Conservation (phyloP, 2,329 filamentous ascomycete genomes). For the Paecilomyces fulvus region DNA sequence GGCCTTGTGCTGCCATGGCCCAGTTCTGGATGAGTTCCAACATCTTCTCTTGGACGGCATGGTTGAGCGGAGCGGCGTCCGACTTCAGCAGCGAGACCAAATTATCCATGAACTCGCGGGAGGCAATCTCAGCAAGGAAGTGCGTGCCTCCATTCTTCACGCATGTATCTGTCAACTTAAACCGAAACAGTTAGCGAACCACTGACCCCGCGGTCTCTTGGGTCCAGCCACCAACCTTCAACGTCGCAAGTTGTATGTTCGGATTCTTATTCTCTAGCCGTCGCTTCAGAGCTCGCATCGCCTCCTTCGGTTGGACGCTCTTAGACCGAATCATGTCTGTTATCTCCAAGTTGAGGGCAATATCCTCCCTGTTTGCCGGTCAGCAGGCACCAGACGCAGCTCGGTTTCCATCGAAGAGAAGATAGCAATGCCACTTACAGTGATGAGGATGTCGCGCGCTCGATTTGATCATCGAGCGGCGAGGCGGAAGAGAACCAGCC, state of each 20-base stretch:
- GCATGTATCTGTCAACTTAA: conserved; percentile 86
- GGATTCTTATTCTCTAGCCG: conserved; percentile 97
- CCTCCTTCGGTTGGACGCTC: conserved; percentile 93
- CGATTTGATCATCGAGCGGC: conserved; percentile 93
- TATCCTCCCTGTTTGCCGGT: conserved; percentile 64
- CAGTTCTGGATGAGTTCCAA: conserved; percentile 89
- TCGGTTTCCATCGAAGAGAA: conserved; percentile 9
- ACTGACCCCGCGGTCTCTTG: conserved; percentile 7
- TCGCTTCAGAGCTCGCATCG: conserved; percentile 91
- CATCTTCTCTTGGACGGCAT: conserved; percentile 81
- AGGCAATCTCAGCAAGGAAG: conserved; percentile 91
- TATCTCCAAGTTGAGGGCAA: conserved; percentile 94
- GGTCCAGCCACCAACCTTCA: conserved; percentile 56
- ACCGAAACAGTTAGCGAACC: background rate
- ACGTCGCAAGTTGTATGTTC: conserved; percentile 88
- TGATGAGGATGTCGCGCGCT: conserved; percentile 88
- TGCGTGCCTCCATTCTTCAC: conserved; percentile 97
- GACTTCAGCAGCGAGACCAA: conserved; percentile 81
- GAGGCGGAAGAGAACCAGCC: conserved; percentile 94
- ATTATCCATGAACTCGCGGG: conserved; percentile 97
- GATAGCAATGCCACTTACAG: conserved; percentile 51
- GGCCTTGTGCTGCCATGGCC: conserved; percentile 80
- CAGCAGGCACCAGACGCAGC: conserved; percentile 1
- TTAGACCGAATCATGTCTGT: conserved; percentile 96
- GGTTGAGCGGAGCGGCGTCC: conserved; percentile 65